Conservation (phyloP, 208 protist genomes). For the Angomonas ambiguus region DNA sequence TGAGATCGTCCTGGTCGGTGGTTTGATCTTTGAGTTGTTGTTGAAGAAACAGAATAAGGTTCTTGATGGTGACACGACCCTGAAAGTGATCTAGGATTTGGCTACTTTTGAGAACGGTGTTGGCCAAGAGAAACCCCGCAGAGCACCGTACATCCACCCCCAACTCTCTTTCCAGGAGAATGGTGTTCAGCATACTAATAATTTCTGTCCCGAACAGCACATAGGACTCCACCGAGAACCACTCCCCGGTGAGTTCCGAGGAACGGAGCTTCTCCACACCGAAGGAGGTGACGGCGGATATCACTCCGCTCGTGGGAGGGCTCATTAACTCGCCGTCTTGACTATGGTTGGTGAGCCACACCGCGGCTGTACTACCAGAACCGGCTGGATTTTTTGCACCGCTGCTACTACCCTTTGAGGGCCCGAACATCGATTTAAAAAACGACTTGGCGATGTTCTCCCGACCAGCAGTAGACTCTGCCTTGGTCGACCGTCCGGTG, state of each 20-base stretch:
- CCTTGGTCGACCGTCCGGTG: neutral
- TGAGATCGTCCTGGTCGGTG: neutral
- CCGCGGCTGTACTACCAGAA: neutral
- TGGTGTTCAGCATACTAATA: slow-evolving; percentile 29
- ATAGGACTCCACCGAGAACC: slow-evolving; percentile 52
- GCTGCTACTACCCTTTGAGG: neutral
- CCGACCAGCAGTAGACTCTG: slow-evolving; percentile 4
- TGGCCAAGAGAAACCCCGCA: slow-evolving; percentile 33
- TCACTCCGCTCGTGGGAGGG: neutral
- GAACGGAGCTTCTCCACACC: neutral
- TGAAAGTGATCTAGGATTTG: slow-evolving; percentile 50
- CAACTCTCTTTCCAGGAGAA: slow-evolving; percentile 25
- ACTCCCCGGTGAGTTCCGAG: slow-evolving; percentile 17
- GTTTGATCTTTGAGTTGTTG: neutral
- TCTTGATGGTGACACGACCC: slow-evolving; percentile 50
- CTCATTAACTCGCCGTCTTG: neutral
- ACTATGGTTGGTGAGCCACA: neutral
- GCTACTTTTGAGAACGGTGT: slow-evolving; percentile 37
- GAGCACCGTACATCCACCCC: slow-evolving; percentile 37
- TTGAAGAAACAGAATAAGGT: slow-evolving; percentile 16
- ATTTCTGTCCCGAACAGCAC: slow-evolving; percentile 38
- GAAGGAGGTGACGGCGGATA: slow-evolving; percentile 5
- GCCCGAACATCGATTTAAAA: slow-evolving; percentile 49
- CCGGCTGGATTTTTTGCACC: neutral
- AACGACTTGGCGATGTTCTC: slow-evolving; percentile 45